Evolutionary conservation across 225 moss, liverwort and hornwort species (phyloP).

Genomic region (Anthoceros angustus): DNA sequence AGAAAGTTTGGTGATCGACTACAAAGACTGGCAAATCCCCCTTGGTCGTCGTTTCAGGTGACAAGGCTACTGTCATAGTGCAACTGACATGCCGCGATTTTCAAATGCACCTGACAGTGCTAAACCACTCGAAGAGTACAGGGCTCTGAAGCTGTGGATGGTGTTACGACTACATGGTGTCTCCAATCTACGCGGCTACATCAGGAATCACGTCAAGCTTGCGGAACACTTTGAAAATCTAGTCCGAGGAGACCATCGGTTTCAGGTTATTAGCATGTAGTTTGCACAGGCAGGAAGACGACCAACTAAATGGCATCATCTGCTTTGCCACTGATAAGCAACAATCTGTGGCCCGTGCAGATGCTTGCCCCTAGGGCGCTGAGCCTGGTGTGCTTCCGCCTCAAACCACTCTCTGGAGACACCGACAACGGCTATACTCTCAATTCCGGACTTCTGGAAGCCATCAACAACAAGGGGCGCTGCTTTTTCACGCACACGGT

Average conservation of each 20-base stretch:
- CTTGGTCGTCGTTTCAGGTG: constrained; percentile 75
- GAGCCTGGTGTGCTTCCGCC: constrained; percentile 57
- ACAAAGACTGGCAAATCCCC: constrained; percentile 76
- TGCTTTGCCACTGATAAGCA: not conserved
- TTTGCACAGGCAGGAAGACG: not conserved
- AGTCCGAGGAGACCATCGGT: constrained; percentile 29
- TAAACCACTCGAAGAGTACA: constrained; percentile 23
- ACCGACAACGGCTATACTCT: constrained; percentile 35
- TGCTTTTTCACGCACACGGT: constrained; percentile 58
- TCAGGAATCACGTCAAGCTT: constrained; percentile 39
- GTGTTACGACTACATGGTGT: constrained; percentile 64
- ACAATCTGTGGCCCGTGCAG: not conserved
- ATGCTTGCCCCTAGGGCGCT: constrained; percentile 11
- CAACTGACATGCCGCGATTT: not conserved
- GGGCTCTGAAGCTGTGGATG: constrained; percentile 72
- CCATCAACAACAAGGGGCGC: constrained; percentile 38
- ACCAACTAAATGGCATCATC: not conserved
- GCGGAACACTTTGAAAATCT: constrained; percentile 51
- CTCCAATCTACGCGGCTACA: constrained; percentile 37
- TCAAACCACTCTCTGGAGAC: constrained; percentile 26
- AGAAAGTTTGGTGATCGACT: constrained; percentile 48
- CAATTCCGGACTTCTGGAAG: constrained; percentile 45
- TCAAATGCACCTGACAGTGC: not conserved
- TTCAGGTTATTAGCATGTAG: constrained; percentile 29
- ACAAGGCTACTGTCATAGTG: not conserved